phyloP scores from a whole-genome alignment of 495 filamentous ascomycete genomes.

The Aspergillus ostianus region DNA sequence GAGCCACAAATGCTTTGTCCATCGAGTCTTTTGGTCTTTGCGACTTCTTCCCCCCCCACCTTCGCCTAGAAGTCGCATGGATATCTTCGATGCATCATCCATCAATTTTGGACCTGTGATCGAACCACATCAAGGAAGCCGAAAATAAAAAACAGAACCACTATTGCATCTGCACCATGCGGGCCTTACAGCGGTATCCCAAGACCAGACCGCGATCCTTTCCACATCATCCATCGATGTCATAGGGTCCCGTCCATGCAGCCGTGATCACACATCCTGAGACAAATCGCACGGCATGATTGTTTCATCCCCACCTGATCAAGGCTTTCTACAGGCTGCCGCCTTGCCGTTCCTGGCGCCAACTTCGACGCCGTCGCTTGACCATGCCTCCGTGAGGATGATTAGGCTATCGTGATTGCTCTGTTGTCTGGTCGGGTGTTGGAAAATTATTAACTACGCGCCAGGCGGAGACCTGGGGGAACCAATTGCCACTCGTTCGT shows the following conservation, averaged over 20 bases:
- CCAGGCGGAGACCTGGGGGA: not conserved
- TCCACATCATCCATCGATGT: not conserved
- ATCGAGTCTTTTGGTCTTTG: not conserved
- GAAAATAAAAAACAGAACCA: not conserved
- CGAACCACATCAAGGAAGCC: not conserved
- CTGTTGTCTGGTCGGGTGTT: conserved; percentile 1
- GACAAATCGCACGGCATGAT: conserved; percentile 13
- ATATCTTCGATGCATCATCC: not conserved
- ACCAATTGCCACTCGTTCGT: not conserved
- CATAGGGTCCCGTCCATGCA: not conserved
- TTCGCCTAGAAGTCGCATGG: not conserved
- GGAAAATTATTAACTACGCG: conserved; percentile 3
- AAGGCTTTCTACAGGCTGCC: conserved; percentile 15
- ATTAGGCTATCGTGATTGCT: conserved; percentile 6
- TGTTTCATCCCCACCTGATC: conserved; percentile 23
- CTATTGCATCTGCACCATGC: not conserved
- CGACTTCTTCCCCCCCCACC: too few species aligned
- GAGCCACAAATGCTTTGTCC: not conserved
- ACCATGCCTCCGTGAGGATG: conserved; percentile 3
- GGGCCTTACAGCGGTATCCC: not conserved
- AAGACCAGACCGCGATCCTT: not conserved
- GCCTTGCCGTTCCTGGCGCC: conserved; percentile 24
- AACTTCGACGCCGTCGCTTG: conserved; percentile 14
- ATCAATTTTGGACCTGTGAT: not conserved
- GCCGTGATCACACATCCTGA: conserved; percentile 12